Conservation (phyloP, 306 rosid species). For the Delonix regia region DNA sequence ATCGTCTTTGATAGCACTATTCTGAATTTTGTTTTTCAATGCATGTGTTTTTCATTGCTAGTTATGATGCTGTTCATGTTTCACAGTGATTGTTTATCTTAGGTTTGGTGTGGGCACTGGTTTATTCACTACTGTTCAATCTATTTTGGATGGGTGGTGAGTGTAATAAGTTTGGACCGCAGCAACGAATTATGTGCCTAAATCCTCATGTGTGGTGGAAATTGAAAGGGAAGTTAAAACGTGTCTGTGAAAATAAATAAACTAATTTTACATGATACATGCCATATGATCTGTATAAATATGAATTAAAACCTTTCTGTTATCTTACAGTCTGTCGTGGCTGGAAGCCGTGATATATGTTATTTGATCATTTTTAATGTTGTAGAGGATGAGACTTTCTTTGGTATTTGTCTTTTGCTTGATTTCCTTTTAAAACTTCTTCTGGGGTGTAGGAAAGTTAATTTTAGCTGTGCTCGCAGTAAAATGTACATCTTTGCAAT, state of each 20-base stretch:
- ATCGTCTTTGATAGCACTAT: constrained; percentile 10
- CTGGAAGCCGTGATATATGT: not conserved
- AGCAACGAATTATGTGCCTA: not conserved
- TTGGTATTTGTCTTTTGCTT: not conserved
- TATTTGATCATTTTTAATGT: not conserved
- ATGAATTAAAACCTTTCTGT: not conserved
- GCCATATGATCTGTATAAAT: not conserved
- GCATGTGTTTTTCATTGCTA: not conserved
- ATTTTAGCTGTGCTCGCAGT: constrained; percentile 5
- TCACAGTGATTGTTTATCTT: not conserved
- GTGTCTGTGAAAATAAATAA: not conserved
- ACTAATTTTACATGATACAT: not conserved
- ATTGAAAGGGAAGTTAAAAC: not conserved
- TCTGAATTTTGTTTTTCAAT: not conserved
- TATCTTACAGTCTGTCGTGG: not conserved
- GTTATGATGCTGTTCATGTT: not conserved
- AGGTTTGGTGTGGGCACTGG: not conserved
- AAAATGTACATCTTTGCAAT: not conserved
- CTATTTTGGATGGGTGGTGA: not conserved
- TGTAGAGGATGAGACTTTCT: not conserved
- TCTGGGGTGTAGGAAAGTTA: not conserved
- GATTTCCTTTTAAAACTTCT: not conserved
- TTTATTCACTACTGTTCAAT: not conserved
- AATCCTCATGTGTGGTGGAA: not conserved
- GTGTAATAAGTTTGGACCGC: not conserved